These are phyloP conservation scores for Thamnidium elegans DNA, from an alignment of 192 early-diverging fungal species.

Conservation along the genomic window DNA sequence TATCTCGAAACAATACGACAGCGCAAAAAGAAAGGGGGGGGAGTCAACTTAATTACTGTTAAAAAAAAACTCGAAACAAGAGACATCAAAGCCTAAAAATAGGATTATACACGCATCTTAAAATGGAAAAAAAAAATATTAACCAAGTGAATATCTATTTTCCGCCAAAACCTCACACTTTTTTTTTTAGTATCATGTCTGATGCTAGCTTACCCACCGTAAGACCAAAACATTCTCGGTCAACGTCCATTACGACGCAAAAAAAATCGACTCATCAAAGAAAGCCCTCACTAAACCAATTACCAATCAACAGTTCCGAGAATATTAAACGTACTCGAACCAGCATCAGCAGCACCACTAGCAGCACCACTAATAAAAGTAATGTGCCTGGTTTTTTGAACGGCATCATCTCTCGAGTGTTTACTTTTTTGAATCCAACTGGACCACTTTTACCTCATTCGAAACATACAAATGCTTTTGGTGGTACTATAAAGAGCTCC, in stretches of 20 bases:
- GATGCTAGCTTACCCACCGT: slow-evolving; percentile 5
- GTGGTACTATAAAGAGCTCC: slow-evolving; percentile 14
- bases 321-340: background rate
- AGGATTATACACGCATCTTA: too few relatives aligned
- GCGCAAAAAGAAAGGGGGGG: too few relatives aligned
- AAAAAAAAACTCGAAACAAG: too few relatives aligned
- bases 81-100: too few relatives aligned
- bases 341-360: background rate
- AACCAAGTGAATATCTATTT: too few relatives aligned
- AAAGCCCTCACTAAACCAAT: slow-evolving; percentile 18
- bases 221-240: slow-evolving; percentile 26
- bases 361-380: background rate
- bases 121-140: too few relatives aligned
- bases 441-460: slow-evolving; percentile 29
- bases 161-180: too few relatives aligned
- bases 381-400: background rate
- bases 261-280: slow-evolving; percentile 25
- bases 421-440: slow-evolving; percentile 19
- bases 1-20: too few relatives aligned
- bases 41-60: too few relatives aligned
- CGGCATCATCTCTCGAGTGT: background rate
- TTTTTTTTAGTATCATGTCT: slow-evolving; percentile 6
- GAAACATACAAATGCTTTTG: slow-evolving; percentile 29
- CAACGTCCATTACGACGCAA: slow-evolving; percentile 23
- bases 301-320: background rate